phyloP scores from a whole-genome alignment of 2,329 filamentous ascomycete genomes.

The Clonostachys rhizophaga region DNA sequence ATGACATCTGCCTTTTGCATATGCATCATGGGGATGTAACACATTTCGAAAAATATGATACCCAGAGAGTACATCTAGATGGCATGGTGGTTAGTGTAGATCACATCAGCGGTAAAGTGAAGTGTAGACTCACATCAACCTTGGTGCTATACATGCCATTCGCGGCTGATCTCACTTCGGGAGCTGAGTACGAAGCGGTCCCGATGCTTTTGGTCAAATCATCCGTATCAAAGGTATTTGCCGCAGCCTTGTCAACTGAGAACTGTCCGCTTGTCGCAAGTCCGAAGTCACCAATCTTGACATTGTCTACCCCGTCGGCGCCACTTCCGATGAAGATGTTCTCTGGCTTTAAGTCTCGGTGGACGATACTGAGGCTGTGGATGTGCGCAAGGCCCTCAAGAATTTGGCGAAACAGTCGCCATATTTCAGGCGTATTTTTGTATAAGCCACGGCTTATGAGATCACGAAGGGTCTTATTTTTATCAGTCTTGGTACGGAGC shows the following conservation, averaged over 20 bases:
- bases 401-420: slow-evolving; percentile 88
- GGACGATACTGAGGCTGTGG: slow-evolving; percentile 85
- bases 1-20: slow-evolving; percentile 64
- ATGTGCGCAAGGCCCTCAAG: slow-evolving; percentile 88
- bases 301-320: slow-evolving; percentile 74
- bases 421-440: slow-evolving; percentile 72
- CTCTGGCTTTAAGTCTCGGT: slow-evolving; percentile 93
- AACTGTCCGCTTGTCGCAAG: slow-evolving; percentile 86
- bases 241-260: slow-evolving; percentile 48
- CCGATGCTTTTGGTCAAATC: slow-evolving; percentile 70
- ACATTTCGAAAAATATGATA: slow-evolving; percentile 99
- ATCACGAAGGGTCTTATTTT: slow-evolving; percentile 69
- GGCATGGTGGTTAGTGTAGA: slow-evolving; percentile 7
- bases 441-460: slow-evolving; percentile 73
- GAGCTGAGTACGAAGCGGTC: slow-evolving; percentile 89
- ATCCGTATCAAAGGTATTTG: slow-evolving; percentile 36
- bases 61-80: slow-evolving; percentile 87
- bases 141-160: slow-evolving; percentile 83
- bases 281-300: slow-evolving; percentile 96
- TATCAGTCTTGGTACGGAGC: slow-evolving; percentile 1
- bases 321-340: slow-evolving; percentile 82
- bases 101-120: too few species aligned
- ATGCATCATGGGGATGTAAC: slow-evolving; percentile 61
- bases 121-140: slow-evolving; percentile 64
- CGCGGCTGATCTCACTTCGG: slow-evolving; percentile 76